Conservation (phyloP, 2,329 filamentous ascomycete species). For the Metarhizium anisopliae region DNA sequence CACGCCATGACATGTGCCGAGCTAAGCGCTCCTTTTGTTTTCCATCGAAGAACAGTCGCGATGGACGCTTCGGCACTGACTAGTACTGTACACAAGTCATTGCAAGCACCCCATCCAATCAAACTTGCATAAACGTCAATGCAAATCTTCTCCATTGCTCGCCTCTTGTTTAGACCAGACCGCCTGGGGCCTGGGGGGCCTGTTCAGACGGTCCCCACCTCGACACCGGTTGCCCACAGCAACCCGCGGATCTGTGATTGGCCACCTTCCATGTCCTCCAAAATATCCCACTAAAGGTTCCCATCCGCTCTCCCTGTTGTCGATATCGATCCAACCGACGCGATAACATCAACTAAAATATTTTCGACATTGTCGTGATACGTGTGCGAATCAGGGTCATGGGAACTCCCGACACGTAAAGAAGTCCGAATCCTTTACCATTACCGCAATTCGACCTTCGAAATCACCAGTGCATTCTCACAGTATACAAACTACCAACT, state of each 20-base stretch:
- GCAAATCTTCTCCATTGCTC: neutral
- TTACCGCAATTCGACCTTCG: conserved; percentile 11
- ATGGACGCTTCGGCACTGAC: too few species aligned
- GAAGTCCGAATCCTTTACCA: conserved; percentile 9
- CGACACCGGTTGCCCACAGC: conserved; percentile 19
- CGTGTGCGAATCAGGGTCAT: conserved; percentile 24
- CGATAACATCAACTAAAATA: conserved; percentile 26
- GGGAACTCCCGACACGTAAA: conserved; percentile 31
- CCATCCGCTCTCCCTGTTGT: conserved; percentile 6
- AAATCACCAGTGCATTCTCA: neutral
- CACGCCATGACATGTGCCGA: too few species aligned
- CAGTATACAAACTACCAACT: conserved; percentile 7
- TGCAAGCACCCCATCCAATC: too few species aligned
- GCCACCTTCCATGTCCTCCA: conserved; percentile 13
- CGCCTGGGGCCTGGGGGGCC: neutral
- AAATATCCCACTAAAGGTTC: conserved; percentile 15
- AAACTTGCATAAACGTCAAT: too few species aligned
- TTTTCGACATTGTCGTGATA: neutral
- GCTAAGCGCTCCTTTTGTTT: too few species aligned
- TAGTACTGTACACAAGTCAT: too few species aligned
- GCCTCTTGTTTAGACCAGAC: too few species aligned
- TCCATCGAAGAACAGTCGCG: too few species aligned
- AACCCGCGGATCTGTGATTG: conserved; percentile 23
- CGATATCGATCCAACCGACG: conserved; percentile 14
- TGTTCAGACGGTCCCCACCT: neutral